Percentiles rank a stretch among this genome's conserved stretches.
phyloP scores from a whole-genome alignment of 2,329 filamentous ascomycete species.

The Fusarium sp. region DNA sequence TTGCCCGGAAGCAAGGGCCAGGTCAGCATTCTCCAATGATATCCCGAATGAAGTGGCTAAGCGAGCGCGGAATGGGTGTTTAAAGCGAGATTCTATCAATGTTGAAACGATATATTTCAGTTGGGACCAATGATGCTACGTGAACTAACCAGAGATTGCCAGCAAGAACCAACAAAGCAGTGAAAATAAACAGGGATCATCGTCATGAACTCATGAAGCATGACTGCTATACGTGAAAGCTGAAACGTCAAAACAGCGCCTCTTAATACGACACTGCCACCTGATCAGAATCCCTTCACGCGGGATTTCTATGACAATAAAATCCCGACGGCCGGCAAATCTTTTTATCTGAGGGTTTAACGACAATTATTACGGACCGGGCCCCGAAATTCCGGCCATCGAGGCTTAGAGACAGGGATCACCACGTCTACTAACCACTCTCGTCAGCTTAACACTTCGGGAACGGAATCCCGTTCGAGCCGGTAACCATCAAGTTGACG shows the following conservation, averaged over 20 bases:
- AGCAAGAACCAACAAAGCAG: too few relatives aligned
- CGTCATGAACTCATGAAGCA: neutral
- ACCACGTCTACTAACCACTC: neutral
- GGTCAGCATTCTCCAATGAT: too few relatives aligned
- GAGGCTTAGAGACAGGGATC: neutral
- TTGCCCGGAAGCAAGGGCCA: neutral
- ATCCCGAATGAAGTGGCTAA: too few relatives aligned
- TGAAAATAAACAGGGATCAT: too few relatives aligned
- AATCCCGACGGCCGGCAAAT: neutral
- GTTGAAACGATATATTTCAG: too few relatives aligned
- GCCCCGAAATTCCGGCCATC: neutral
- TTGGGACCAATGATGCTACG: too few relatives aligned
- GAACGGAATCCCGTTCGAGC: conserved; percentile 1
- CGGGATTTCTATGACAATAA: neutral
- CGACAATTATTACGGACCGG: too few relatives aligned
- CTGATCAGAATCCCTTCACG: neutral
- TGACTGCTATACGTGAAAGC: neutral
- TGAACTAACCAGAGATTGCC: too few relatives aligned
- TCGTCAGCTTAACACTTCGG: neutral
- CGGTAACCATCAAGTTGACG: neutral
- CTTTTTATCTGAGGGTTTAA: neutral
- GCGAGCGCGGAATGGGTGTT: too few relatives aligned
- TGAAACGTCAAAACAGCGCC: neutral
- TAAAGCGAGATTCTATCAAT: too few relatives aligned
- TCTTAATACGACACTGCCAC: neutral